Evolutionary conservation across 345 rosid species (phyloP).

Genomic region (Rhodomyrtus tomentosa): DNA sequence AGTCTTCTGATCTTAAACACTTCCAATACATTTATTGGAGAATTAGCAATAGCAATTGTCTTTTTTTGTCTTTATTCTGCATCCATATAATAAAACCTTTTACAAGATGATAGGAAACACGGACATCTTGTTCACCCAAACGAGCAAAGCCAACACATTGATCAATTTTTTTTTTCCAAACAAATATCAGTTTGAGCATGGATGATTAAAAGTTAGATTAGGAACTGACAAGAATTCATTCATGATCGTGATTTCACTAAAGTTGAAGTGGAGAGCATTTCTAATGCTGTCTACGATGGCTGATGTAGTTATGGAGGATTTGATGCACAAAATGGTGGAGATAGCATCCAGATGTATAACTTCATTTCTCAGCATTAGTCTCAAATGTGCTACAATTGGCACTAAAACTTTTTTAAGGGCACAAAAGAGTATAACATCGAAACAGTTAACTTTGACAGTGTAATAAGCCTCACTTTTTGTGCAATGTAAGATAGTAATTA

Average conservation of each 20-base stretch:
- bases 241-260: conserved; percentile 59
- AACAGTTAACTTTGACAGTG: neutral
- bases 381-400: conserved; percentile 60
- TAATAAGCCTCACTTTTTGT: neutral
- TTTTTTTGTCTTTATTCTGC: neutral
- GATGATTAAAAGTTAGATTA: neutral
- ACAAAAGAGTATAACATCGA: neutral
- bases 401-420: neutral
- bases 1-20: neutral
- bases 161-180: neutral
- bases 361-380: conserved; percentile 86
- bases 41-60: neutral
- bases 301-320: conserved; percentile 84
- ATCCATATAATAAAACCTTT: neutral
- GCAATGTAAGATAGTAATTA: neutral
- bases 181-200: neutral
- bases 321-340: conserved; percentile 75
- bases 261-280: conserved; percentile 79
- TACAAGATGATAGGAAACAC: neutral
- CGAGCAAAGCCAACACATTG: neutral
- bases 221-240: conserved; percentile 57
- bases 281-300: conserved; percentile 79
- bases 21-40: neutral
- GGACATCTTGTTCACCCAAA: neutral
- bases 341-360: conserved; percentile 70